Base-by-base conservation (phyloP, 2,329 filamentous ascomycete species). In the Epicoccum nigrum region DNA sequence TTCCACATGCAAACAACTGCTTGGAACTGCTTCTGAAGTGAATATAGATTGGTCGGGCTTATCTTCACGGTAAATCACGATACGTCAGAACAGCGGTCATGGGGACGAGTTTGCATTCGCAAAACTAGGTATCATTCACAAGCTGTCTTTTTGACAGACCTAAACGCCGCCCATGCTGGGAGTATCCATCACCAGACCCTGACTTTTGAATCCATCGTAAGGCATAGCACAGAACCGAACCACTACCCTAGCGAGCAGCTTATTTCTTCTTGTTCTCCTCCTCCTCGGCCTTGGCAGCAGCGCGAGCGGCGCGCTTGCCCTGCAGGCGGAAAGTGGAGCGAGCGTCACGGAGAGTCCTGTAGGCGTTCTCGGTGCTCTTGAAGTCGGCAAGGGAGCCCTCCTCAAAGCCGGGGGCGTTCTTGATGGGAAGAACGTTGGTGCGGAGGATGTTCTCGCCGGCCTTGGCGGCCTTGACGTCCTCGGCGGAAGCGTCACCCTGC, bases 261-360 rank as follows among this genome's bases (percentile, higher is more conserved):
- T 92, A 93, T 87, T 94, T 93, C 89, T 93, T 93, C 79, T 86
- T 85, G 65, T 78, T 73, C 74, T 82, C 82, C 76, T 89, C 88
- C 74, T 89, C 90, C 76, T 92, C 90, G 70, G 87, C 88, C 83
- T 88, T 93, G 72, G 90, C 90, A 84, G 88, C 89, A 70, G 83
- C 87, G 74, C 94, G 88, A 92, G 97, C 97, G 85, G 95, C 92
- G 77, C 92, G 87, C 74, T 84, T 84, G 80, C 94, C 94, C 63
- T 84, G 79, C 73, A 89, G 82, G 77, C 92, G 88, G 72, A 89
- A 86, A 74, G 95, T 89, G 77, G 86, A 86, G 80, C 94, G 88
- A 67, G 89, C 86, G 68, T 88, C 82, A 78, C 94, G 90, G 76
- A 99, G 86, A 74, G 86, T 88, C 76, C 83, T 83, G 87, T 89